phyloP scores from a whole-genome alignment of 495 filamentous ascomycete species.

The Mytilinidion resinicola region DNA sequence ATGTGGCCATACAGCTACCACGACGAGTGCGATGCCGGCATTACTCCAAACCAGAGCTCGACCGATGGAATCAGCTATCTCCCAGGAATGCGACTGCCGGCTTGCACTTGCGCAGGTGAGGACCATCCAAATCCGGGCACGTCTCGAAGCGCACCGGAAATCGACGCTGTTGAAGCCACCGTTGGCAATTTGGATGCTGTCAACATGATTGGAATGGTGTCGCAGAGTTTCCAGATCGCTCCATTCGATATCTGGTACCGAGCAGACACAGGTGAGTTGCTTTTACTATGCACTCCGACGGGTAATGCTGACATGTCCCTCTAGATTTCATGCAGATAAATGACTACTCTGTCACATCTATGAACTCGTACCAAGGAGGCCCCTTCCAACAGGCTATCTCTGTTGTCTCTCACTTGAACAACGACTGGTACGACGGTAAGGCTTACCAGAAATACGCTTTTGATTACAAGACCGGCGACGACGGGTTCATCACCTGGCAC shows the following conservation, averaged over 20 bases:
- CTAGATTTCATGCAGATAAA: constrained; percentile 60
- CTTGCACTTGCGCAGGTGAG: constrained; percentile 57
- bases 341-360: constrained; percentile 48
- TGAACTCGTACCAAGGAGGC: constrained; percentile 64
- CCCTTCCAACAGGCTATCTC: constrained; percentile 69
- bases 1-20: constrained; percentile 76
- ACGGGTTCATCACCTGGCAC: constrained; percentile 61
- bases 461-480: constrained; percentile 61
- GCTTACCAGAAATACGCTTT: constrained; percentile 67
- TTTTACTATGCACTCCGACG: neutral
- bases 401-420: constrained; percentile 64
- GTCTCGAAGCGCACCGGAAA: constrained; percentile 67
- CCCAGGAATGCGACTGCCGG: constrained; percentile 68
- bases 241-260: constrained; percentile 74
- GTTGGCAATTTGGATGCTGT: constrained; percentile 48
- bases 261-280: constrained; percentile 55
- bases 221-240: constrained; percentile 67
- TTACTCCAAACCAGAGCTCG: constrained; percentile 70
- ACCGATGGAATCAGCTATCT: constrained; percentile 61
- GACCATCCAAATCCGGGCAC: constrained; percentile 68
- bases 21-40: constrained; percentile 65
- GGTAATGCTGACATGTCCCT: neutral
- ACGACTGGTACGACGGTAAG: constrained; percentile 69
- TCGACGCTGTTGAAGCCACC: constrained; percentile 69
- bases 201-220: constrained; percentile 53